phyloP scores from a whole-genome alignment of 345 rosid genomes.

The Eutrema heterophyllum region DNA sequence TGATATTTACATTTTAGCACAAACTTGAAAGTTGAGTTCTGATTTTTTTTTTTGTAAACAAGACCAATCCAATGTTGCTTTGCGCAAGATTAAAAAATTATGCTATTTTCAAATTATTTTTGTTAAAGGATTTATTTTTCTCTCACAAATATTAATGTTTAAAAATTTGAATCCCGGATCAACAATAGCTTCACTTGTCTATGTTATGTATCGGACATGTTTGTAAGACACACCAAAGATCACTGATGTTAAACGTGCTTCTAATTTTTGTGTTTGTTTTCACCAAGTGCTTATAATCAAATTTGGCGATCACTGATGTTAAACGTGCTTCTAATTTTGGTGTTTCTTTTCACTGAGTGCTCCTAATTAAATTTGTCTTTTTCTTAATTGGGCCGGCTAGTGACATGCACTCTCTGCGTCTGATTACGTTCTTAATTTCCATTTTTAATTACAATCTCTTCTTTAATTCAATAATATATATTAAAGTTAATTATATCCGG shows the following conservation, averaged over 20 bases:
- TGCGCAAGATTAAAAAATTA: too few relatives aligned
- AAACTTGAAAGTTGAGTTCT: too few relatives aligned
- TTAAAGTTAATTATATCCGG: too few relatives aligned
- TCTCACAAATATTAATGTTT: too few relatives aligned
- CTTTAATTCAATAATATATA: too few relatives aligned
- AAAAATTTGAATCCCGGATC: too few relatives aligned
- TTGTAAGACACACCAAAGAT: background rate
- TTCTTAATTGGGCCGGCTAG: background rate
- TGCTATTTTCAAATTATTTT: too few relatives aligned
- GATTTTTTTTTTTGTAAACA: background rate
- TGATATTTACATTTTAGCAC: too few relatives aligned
- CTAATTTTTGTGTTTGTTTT: background rate
- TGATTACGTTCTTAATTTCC: background rate
- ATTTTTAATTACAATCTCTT: background rate
- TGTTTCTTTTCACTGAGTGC: background rate
- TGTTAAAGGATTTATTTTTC: too few relatives aligned
- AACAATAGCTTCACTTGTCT: too few relatives aligned
- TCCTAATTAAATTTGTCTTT: background rate
- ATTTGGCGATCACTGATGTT: background rate
- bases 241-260: background rate
- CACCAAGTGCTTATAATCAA: background rate
- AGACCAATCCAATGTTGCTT: too few relatives aligned
- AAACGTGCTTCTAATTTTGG: background rate
- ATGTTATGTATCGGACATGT: too few relatives aligned
- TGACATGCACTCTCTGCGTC: background rate